phyloP scores from a whole-genome alignment of 2,329 filamentous ascomycete species.

The Fusarium piperis region DNA sequence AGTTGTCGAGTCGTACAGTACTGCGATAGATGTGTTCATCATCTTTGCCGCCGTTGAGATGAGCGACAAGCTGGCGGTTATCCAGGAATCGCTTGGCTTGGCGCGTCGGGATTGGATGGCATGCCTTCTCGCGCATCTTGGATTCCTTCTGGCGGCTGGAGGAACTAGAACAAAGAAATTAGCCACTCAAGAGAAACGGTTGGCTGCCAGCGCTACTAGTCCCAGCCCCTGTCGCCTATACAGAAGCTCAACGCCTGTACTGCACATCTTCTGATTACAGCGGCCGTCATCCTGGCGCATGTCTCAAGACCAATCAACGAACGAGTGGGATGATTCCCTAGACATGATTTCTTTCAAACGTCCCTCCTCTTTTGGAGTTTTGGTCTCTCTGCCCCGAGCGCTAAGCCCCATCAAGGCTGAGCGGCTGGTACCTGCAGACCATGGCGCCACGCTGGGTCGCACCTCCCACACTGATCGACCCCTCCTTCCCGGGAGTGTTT shows the following conservation, averaged over 20 bases:
- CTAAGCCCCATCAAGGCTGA: constrained; percentile 24
- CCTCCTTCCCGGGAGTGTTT: constrained; percentile 10
- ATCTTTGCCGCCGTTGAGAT: constrained; percentile 15
- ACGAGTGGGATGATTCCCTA: constrained; percentile 2
- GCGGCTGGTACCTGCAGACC: constrained; percentile 36
- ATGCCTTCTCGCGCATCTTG: constrained; percentile 11
- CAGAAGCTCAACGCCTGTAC: constrained; percentile 12
- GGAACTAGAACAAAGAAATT: constrained; percentile 8
- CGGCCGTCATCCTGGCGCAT: background rate
- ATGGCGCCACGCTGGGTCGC: constrained; percentile 32
- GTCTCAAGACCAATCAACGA: constrained; percentile 16
- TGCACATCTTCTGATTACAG: constrained; percentile 1
- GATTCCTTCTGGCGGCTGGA: constrained; percentile 40
- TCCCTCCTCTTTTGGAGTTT: constrained; percentile 1
- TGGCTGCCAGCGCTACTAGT: constrained; percentile 12
- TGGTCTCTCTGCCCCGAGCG: constrained; percentile 1
- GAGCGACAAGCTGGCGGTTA: constrained; percentile 28
- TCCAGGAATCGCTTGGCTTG: constrained; percentile 11
- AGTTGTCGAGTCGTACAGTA: constrained; percentile 10
- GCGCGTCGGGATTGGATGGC: constrained; percentile 33
- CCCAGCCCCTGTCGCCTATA: background rate
- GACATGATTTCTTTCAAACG: constrained; percentile 19
- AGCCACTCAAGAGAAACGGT: constrained; percentile 26
- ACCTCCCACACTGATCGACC: constrained; percentile 28
- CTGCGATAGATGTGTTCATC: background rate